phyloP scores from a whole-genome alignment of 176 grass and related monocot genomes.

The Avena eriantha region DNA sequence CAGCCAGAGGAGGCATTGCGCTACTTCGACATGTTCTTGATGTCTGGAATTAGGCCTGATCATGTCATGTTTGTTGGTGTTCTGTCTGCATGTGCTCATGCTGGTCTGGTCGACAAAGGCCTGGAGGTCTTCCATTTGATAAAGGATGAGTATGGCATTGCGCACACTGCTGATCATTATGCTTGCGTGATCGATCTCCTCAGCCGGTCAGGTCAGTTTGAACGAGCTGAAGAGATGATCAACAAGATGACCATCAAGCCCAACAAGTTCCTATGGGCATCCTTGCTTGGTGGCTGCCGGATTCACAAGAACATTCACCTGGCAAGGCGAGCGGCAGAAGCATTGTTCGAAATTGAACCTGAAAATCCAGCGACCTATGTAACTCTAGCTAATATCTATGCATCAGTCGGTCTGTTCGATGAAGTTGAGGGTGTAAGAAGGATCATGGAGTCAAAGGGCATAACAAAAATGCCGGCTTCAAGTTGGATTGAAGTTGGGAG shows the following conservation, averaged over 20 bases:
- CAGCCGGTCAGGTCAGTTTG: conserved; percentile 63
- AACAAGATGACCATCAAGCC: conserved; percentile 62
- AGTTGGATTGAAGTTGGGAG: conserved; percentile 70
- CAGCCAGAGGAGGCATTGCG: conserved; percentile 61
- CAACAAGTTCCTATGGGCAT: conserved; percentile 89
- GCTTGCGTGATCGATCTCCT: conserved; percentile 83
- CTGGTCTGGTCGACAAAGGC: conserved; percentile 76
- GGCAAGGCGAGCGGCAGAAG: conserved; percentile 61
- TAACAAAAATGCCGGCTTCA: conserved; percentile 72
- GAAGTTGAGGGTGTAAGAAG: conserved; percentile 69
- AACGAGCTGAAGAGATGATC: conserved; percentile 70
- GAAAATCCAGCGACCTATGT: conserved; percentile 84
- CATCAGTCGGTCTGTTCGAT: conserved; percentile 58
- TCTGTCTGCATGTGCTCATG: conserved; percentile 78
- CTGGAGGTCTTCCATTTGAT: conserved; percentile 70
- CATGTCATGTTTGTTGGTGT: conserved; percentile 75
- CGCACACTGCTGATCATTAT: conserved; percentile 76
- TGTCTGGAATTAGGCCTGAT: conserved; percentile 62
- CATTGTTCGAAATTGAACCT: conserved; percentile 81
- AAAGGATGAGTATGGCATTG: conserved; percentile 55
- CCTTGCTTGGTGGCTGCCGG: conserved; percentile 71
- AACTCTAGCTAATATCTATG: conserved; percentile 80
- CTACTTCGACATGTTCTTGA: conserved; percentile 68
- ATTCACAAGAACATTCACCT: conserved; percentile 75
- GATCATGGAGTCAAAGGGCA: conserved; percentile 64